Evolutionary conservation across 148 eudicot species (phyloP).

Genomic region (Nyssa sinensis): DNA sequence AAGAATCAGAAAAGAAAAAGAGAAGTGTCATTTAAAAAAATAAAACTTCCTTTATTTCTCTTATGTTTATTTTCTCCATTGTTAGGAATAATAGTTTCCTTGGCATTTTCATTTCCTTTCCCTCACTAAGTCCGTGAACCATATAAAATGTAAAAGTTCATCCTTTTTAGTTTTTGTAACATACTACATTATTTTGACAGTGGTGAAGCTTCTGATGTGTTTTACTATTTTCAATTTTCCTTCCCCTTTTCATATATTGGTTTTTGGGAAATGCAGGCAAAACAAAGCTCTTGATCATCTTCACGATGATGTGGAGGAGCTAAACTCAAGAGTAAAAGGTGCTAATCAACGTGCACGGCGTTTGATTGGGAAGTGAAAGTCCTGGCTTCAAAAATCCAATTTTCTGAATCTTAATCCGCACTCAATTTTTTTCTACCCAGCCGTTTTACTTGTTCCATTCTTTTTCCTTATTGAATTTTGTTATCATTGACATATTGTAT

Average conservation of each 20-base stretch:
- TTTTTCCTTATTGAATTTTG: background rate
- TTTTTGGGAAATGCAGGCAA: constrained; percentile 55
- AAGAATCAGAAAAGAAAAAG: too few species aligned
- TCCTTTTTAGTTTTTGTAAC: too few species aligned
- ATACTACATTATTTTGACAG: too few species aligned
- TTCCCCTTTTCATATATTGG: background rate
- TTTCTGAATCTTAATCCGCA: background rate
- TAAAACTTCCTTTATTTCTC: too few species aligned
- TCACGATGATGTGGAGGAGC: constrained; percentile 67
- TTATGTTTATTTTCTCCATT: too few species aligned
- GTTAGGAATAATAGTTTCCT: too few species aligned
- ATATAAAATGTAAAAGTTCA: too few species aligned
- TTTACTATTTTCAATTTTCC: background rate
- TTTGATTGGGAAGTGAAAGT: constrained; percentile 41
- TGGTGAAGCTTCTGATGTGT: background rate
- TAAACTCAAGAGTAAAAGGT: constrained; percentile 75
- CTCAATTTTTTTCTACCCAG: background rate
- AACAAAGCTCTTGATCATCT: constrained; percentile 84
- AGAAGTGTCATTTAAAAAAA: too few species aligned
- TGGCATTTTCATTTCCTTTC: too few species aligned
- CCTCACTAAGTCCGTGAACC: too few species aligned
- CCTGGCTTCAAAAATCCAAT: background rate
- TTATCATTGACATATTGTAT: background rate
- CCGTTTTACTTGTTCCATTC: background rate
- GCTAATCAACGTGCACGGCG: constrained; percentile 68